Conservation (phyloP, 2,329 filamentous ascomycete genomes). For the Cyphellophora attinorum region DNA sequence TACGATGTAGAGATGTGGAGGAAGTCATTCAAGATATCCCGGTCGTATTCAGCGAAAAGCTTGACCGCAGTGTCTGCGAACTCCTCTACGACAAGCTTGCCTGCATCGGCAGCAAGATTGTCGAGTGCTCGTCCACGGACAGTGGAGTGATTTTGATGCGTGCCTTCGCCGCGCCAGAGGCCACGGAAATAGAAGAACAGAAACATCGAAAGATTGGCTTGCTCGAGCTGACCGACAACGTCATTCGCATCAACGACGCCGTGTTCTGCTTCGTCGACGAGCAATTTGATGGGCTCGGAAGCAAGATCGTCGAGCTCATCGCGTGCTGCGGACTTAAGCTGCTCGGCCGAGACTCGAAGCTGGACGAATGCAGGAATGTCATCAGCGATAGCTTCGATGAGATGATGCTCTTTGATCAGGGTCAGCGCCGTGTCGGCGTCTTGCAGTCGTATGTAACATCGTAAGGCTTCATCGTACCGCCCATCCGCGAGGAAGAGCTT, state of each 20-base stretch:
- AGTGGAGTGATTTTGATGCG: constrained; percentile 22
- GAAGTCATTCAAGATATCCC: constrained; percentile 73
- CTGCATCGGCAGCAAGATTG: constrained; percentile 45
- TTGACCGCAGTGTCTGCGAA: constrained; percentile 81
- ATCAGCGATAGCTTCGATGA: constrained; percentile 81
- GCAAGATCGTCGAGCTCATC: constrained; percentile 70
- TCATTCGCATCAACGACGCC: constrained; percentile 70
- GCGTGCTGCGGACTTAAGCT: constrained; percentile 54
- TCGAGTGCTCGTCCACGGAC: constrained; percentile 29
- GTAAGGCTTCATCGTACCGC: constrained; percentile 72
- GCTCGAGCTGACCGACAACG: constrained; percentile 69
- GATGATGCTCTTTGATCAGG: constrained; percentile 75
- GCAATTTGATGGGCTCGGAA: constrained; percentile 70
- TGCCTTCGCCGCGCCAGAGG: constrained; percentile 67
- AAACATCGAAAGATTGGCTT: constrained; percentile 60
- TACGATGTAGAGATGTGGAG: constrained; percentile 78
- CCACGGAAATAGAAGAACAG: constrained; percentile 86
- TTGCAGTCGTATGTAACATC: constrained; percentile 81
- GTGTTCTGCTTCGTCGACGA: constrained; percentile 84
- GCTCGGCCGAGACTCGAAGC: constrained; percentile 68
- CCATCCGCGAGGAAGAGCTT: constrained; percentile 76
- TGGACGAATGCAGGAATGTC: constrained; percentile 84
- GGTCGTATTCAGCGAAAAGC: constrained; percentile 77
- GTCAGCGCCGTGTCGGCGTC: constrained; percentile 84
- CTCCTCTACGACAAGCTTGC: constrained; percentile 64